Base-by-base conservation (phyloP, 2,329 filamentous ascomycete species). In the Penicillium freii region DNA sequence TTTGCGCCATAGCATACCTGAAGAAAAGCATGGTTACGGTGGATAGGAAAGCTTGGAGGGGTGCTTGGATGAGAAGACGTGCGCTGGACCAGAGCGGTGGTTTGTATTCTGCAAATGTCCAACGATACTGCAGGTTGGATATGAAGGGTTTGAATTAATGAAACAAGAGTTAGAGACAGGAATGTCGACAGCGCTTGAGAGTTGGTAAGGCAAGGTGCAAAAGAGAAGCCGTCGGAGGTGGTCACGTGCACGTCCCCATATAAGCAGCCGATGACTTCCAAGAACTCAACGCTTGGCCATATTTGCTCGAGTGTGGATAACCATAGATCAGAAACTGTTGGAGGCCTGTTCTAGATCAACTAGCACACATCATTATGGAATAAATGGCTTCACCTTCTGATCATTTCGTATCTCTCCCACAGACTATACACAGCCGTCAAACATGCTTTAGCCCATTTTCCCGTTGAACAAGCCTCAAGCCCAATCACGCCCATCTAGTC, bases 21-120 rank as follows among this genome's bases (percentile, higher is more conserved):
- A 82, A 82, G 72, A 82, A 82, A 55, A 82, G 75, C 80, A 82
- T 82, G 59, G 54, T 71, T 66, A 64, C 63, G 66, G 63, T 53
- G 40, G 40, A 15, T 38, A n/a, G 13, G 33, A 53, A 51, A 46
- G 36, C 54, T 53, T 53, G 49, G 54, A 53, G 54, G 54, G 54
- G 54, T 47, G 51, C 29, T 46, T 29, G 15, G 19, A 31, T 34
- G 51, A 47, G 10, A 15, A 23, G 17, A 34, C 9, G 21, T 48
- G 23, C 42, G 42, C 23, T 53, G 5, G 17, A 39, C 5, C 33
- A 23, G 17, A 48, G 33, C n/a, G 25, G 42, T 11, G n/a, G 29
- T n/a, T 13, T 23, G 1, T 27, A 15, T 47, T 53, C 42, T 39
- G 31, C 23, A n/a, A 2, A 13, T 21, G 6, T 17, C n/a, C 4